Evolutionary conservation across 176 grass and related monocot genomes (phyloP).

Genomic region (Panicum miliaceum): DNA sequence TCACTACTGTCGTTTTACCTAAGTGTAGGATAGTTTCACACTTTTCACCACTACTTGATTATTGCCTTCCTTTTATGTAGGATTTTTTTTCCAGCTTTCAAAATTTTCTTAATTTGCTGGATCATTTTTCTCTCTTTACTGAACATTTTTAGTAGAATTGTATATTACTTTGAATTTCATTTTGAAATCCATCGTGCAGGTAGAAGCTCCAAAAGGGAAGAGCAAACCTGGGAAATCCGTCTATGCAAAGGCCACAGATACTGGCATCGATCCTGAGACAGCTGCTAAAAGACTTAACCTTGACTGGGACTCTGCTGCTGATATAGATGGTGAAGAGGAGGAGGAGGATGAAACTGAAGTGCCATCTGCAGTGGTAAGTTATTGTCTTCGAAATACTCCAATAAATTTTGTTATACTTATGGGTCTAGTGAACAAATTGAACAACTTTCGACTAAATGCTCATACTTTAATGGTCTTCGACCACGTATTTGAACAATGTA

Average conservation of each 20-base stretch:
- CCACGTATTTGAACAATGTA: neutral
- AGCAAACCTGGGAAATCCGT: slow-evolving; percentile 72
- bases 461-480: slow-evolving; percentile 1
- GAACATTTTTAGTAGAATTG: neutral
- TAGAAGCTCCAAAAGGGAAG: slow-evolving; percentile 71
- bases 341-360: slow-evolving; percentile 71
- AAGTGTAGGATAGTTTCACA: neutral
- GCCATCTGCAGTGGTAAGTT: slow-evolving; percentile 79
- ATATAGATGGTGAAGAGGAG: slow-evolving; percentile 68
- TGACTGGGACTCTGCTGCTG: slow-evolving; percentile 86
- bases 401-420: neutral
- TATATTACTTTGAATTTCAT: neutral
- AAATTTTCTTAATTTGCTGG: neutral
- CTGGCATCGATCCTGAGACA: slow-evolving; percentile 77
- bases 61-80: neutral
- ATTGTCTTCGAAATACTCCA: neutral
- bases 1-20: neutral
- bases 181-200: slow-evolving; percentile 46
- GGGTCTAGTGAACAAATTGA: neutral
- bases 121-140: neutral
- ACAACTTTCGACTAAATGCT: neutral
- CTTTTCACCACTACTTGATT: neutral
- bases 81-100: slow-evolving; percentile 13
- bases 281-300: slow-evolving; percentile 93
- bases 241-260: slow-evolving; percentile 90